Base-by-base conservation (phyloP, 2,329 filamentous ascomycete genomes). In the Ploettnerulaceae sp. region DNA sequence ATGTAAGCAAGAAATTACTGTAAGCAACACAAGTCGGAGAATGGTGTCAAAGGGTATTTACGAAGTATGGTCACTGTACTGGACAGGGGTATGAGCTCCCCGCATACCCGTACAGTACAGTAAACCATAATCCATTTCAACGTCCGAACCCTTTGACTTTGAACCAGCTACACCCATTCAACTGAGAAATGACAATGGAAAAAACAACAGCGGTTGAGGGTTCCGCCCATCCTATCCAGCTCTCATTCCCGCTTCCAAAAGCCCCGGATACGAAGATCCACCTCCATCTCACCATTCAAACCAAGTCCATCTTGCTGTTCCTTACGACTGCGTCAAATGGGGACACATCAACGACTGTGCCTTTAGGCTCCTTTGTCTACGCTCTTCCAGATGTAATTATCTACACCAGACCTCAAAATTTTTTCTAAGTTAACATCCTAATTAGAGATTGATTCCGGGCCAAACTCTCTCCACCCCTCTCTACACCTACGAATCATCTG, bases 351-450 rank as follows among this genome's bases (percentile, higher is more conserved):
- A 62, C 67, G 7, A 64, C 72, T 6, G 70, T 76, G 31, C 70
- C 76, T 39, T 75, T 97, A 67, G 91, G 93, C 3, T 95, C 89
- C 39, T 91, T 97, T 62, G 87, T 97, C 35, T 97, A 95, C 64
- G 87, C 90, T 2, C 79, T 98, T 65, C 91, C 93, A 12, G 86
- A 95, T 69, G 93, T 95, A 71, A 59, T 72, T 14, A 39, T 35
- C 25, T 17, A 28, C 21, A 1, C 1, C 15, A 37, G 2, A 2
- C 8, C 28, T 39, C 25, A 47, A 29, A 12, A 33, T 32, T 34
- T 32, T 38, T 35, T 7, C 4, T n/a, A n/a, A n/a, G 24, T 45
- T 62, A 43, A 62, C 20, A 47, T 3, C 22, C 18, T 7, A 39
- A 12, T 28, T 34, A 66, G 63, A 57, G 62, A 45, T 40, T 60